Percentiles rank a stretch among this genome's conserved stretches.
Conservation (phyloP, 78 protist species). For the Protostelium mycophagum region DNA sequence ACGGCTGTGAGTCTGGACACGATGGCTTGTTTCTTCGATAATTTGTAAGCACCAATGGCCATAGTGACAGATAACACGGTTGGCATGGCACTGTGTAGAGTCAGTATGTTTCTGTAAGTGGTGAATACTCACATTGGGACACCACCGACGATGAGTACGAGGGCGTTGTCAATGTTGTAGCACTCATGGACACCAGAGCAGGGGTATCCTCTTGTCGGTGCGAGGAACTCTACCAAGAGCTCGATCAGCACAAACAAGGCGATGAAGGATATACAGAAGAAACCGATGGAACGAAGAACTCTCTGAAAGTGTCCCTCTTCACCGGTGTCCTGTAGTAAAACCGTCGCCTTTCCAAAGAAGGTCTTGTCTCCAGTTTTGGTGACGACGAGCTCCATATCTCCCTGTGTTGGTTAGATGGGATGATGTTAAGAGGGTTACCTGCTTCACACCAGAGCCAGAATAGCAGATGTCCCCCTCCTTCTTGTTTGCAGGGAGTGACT, state of each 20-base stretch:
- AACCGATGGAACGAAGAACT: constrained; percentile 62
- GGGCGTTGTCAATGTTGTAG: constrained; percentile 45
- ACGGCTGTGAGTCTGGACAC: constrained; percentile 82
- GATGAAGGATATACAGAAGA: constrained; percentile 58
- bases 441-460: not conserved
- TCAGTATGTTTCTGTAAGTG: not conserved
- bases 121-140: constrained; percentile 51
- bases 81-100: constrained; percentile 65
- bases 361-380: constrained; percentile 79
- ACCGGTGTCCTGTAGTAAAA: constrained; percentile 48
- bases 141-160: constrained; percentile 73
- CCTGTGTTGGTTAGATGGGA: constrained; percentile 73
- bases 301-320: constrained; percentile 67
- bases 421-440: too few species aligned
- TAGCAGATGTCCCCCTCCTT: not conserved
- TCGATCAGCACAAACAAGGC: constrained; percentile 54
- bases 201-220: constrained; percentile 2
- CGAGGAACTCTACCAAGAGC: constrained; percentile 40
- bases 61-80: constrained; percentile 79
- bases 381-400: constrained; percentile 78
- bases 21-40: constrained; percentile 74
- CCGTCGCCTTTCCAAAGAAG: constrained; percentile 83
- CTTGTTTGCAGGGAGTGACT: constrained; percentile 61
- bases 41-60: constrained; percentile 82
- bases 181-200: constrained; percentile 57